Evolutionary conservation across 75 land plant species (phyloP).

Genomic region (Gnetum montanum): DNA sequence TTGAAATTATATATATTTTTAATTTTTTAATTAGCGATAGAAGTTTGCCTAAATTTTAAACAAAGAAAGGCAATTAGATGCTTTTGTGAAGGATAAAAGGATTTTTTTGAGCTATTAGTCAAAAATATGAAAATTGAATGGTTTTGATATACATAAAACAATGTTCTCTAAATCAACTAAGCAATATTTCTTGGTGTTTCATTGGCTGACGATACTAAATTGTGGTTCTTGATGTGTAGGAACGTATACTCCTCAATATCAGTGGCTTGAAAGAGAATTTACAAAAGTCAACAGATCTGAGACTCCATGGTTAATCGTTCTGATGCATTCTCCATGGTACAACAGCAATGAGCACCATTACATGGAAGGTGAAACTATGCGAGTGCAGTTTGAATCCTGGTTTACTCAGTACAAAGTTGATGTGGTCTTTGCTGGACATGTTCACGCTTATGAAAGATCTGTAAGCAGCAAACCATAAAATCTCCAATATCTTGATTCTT

Average conservation of each 20-base stretch:
- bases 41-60: too few species aligned
- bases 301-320: conserved; percentile 87
- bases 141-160: too few species aligned
- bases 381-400: conserved; percentile 59
- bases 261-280: conserved; percentile 65
- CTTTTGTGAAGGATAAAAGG: too few species aligned
- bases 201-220: too few species aligned
- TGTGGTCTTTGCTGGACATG: conserved; percentile 82
- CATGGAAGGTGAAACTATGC: conserved; percentile 89
- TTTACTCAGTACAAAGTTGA: conserved; percentile 70
- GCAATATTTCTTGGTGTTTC: too few species aligned
- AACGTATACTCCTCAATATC: conserved; percentile 64
- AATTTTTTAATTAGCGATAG: too few species aligned
- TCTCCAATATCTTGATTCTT: background rate
- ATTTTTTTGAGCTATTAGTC: too few species aligned
- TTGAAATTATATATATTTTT: too few species aligned
- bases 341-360: conserved; percentile 69
- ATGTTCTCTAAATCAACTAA: too few species aligned
- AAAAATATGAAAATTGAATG: too few species aligned
- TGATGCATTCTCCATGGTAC: conserved; percentile 82
- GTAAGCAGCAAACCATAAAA: conserved; percentile 34
- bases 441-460: conserved; percentile 81
- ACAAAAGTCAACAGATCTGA: conserved; percentile 48
- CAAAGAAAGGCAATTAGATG: too few species aligned
- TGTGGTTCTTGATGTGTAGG: conserved; percentile 42